A percentile compares a stretch with the other conserved stretches of the same genome.
Conservation (phyloP, 164 flowering plant species). For the Vitis riparia region DNA sequence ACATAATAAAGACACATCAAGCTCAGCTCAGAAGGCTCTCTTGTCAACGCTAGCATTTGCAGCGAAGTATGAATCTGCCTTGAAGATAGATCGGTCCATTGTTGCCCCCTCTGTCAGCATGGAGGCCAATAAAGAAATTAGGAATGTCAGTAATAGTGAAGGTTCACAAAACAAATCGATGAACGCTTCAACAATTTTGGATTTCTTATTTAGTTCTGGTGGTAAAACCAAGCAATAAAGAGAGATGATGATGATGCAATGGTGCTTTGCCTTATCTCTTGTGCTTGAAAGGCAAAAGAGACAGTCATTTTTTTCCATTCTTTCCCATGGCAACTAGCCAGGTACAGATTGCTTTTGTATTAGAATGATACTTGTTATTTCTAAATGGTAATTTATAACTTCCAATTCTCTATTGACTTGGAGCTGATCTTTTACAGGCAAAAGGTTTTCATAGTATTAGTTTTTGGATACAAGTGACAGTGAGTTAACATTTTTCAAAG, state of each 20-base stretch:
- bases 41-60: constrained; percentile 54
- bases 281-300: background rate
- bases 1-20: constrained; percentile 15
- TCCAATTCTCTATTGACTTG: background rate
- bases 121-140: constrained; percentile 4
- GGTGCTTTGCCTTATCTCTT: background rate
- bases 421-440: background rate
- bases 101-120: background rate
- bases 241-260: background rate
- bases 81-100: constrained; percentile 16
- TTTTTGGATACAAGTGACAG: background rate
- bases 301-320: background rate
- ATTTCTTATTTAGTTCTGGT: constrained; percentile 24
- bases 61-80: constrained; percentile 34
- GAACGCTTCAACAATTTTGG: constrained; percentile 24
- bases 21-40: constrained; percentile 27
- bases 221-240: constrained; percentile 14
- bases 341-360: background rate
- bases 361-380: background rate
- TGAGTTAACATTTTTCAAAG: background rate
- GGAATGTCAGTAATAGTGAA: constrained; percentile 1
- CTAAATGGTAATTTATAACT: background rate
- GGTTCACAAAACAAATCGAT: constrained; percentile 13
- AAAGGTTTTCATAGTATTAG: background rate
- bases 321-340: background rate